Evolutionary conservation across 257 asterid species (phyloP).

Genomic region (Solanum pinnatisectum): DNA sequence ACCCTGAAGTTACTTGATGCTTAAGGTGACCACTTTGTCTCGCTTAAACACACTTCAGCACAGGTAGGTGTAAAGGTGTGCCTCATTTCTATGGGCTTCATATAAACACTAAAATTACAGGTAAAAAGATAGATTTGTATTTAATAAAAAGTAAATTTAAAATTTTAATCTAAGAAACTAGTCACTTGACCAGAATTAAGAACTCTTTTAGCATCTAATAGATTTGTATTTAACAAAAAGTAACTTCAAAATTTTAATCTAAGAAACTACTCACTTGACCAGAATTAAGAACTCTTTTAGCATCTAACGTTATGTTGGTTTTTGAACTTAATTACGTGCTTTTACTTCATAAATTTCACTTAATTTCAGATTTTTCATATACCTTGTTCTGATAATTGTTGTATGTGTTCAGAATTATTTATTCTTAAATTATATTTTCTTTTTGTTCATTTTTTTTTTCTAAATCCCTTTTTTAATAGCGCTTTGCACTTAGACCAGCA

Average conservation of each 20-base stretch:
- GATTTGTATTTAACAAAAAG: background rate
- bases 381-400: background rate
- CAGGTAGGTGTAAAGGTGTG: background rate
- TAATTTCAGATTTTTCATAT: background rate
- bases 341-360: background rate
- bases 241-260: background rate
- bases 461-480: background rate
- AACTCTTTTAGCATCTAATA: background rate
- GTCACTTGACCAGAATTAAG: background rate
- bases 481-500: background rate
- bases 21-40: background rate
- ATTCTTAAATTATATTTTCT: background rate
- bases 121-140: background rate
- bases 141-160: background rate
- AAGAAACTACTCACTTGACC: background rate
- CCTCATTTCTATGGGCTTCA: background rate
- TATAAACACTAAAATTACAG: background rate
- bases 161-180: background rate
- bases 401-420: background rate
- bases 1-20: background rate
- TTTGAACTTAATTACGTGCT: background rate
- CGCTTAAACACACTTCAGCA: background rate
- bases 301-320: background rate
- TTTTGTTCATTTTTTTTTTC: background rate
- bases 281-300: background rate